Base-by-base conservation (phyloP, 441 rosid genomes). In the Bruguiera hainesii region DNA sequence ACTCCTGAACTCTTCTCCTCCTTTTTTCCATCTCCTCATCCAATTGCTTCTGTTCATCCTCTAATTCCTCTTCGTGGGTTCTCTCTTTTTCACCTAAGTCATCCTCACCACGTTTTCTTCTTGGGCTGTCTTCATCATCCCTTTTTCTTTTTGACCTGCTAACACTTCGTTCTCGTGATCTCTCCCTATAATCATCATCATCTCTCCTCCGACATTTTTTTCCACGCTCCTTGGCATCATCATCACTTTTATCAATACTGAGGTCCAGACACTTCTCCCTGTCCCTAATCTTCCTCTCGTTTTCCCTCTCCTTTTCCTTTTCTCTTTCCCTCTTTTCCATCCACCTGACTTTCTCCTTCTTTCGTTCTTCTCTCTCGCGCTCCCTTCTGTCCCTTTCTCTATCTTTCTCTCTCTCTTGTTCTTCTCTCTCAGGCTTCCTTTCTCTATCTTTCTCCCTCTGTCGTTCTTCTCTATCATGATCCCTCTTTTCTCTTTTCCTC, bases 1-100 rank as follows among this genome's bases (percentile, higher is more conserved):
- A 91, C 78, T 94, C 97, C 76, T 91, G 98, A 56, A 94, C 96
- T 81, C 98, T 84, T 74, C 97, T 86, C 78, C 98, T 87, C 76
- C 98, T 82, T 72, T 91, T 94, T 70, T 94, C 98, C 78, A 81
- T 85, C 73, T 94, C 96, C 66, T 91, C 97, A 30, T 93, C 98
- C 77, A 93, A 75, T 58, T 78, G 81, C 65, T 65, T 79, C 69
- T 87, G 93, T 61, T 89, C 96, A 59, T 87, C 93, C 75, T 83
- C 88, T 55, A 87, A 60, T 65, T 87, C 96, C 74, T 89, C 87
- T 70, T 83, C 96, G 56, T 85, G 66, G 52, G 89, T 85, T 72
- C 71, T 78, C 69, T 76, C 84, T 31, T 78, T 83, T 77, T 79
- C 84, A 68, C 74, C 89, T 0, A 60, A 42, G 63, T 81, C 90